phyloP scores from a whole-genome alignment of 1,284 basidiomycete species.

The Microbotryum violaceum region DNA sequence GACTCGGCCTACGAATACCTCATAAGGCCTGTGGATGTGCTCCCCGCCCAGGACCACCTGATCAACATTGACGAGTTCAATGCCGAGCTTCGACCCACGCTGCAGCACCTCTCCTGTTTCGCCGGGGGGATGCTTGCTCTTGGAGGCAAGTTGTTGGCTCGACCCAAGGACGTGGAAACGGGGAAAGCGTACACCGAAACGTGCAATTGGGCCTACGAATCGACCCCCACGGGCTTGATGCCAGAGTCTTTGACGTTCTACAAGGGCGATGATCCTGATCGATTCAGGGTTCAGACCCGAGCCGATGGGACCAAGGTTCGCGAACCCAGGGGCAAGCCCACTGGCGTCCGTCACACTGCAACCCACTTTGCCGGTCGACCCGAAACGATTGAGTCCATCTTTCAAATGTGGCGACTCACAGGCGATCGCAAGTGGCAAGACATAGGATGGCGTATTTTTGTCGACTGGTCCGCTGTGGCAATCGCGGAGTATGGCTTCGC shows the following conservation, averaged over 20 bases:
- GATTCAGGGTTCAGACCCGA: too few relatives aligned
- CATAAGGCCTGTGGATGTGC: slow-evolving; percentile 41
- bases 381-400: slow-evolving; percentile 89
- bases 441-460: too few relatives aligned
- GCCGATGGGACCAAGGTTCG: neutral
- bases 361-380: slow-evolving; percentile 43
- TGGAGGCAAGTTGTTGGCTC: slow-evolving; percentile 45
- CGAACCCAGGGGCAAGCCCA: too few relatives aligned
- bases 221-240: slow-evolving; percentile 43
- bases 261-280: slow-evolving; percentile 26
- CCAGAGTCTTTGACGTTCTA: slow-evolving; percentile 43
- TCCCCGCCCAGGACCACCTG: slow-evolving; percentile 44
- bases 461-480: too few relatives aligned
- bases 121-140: slow-evolving; percentile 51
- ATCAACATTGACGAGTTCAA: slow-evolving; percentile 32
- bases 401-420: slow-evolving; percentile 75
- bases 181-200: slow-evolving; percentile 43
- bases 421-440: slow-evolving; percentile 43
- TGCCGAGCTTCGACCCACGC: neutral
- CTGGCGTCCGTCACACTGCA: too few relatives aligned
- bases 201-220: slow-evolving; percentile 48
- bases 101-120: slow-evolving; percentile 48
- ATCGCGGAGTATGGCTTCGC: too few relatives aligned
- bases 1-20: slow-evolving; percentile 45
- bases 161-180: slow-evolving; percentile 43